phyloP scores from a whole-genome alignment of 192 early-diverging fungal species.

The Rhizophagus sp. region DNA sequence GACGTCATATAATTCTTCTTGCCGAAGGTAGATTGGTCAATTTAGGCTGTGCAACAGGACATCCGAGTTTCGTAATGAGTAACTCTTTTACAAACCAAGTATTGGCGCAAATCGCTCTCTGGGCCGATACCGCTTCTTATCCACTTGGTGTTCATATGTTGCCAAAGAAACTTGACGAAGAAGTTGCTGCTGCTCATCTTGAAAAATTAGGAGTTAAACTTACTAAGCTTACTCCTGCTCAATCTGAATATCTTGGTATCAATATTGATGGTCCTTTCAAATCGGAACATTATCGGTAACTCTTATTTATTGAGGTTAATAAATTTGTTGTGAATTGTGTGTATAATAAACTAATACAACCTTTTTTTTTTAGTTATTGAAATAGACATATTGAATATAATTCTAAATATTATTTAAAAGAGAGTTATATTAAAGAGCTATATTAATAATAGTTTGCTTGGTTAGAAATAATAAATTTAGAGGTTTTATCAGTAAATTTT shows the following conservation, averaged over 20 bases:
- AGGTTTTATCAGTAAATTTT: too few species aligned
- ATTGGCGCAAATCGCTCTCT: slow-evolving; percentile 97
- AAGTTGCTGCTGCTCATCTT: slow-evolving; percentile 95
- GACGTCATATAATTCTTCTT: slow-evolving; percentile 94
- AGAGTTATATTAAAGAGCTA: too few species aligned
- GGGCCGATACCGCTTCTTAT: slow-evolving; percentile 87
- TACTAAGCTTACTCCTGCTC: slow-evolving; percentile 67
- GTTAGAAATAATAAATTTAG: too few species aligned
- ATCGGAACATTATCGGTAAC: slow-evolving; percentile 96
- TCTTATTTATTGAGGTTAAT: neutral
- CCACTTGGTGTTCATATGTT: slow-evolving; percentile 96
- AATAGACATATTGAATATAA: too few species aligned
- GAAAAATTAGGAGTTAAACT: slow-evolving; percentile 95
- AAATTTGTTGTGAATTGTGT: neutral
- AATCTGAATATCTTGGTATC: slow-evolving; percentile 86
- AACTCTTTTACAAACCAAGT: slow-evolving; percentile 99
- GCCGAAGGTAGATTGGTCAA: slow-evolving; percentile 99
- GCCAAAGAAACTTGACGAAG: slow-evolving; percentile 99
- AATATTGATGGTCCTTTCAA: slow-evolving; percentile 90
- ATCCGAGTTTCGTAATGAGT: slow-evolving; percentile 99
- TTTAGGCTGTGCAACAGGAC: slow-evolving; percentile 98
- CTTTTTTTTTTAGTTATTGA: neutral
- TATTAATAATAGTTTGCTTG: too few species aligned
- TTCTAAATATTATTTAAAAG: too few species aligned
- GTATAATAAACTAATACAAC: neutral